These are phyloP conservation scores for Sporothrix mexicana DNA, from an alignment of 2,329 filamentous ascomycete species.

Conservation along the genomic window DNA sequence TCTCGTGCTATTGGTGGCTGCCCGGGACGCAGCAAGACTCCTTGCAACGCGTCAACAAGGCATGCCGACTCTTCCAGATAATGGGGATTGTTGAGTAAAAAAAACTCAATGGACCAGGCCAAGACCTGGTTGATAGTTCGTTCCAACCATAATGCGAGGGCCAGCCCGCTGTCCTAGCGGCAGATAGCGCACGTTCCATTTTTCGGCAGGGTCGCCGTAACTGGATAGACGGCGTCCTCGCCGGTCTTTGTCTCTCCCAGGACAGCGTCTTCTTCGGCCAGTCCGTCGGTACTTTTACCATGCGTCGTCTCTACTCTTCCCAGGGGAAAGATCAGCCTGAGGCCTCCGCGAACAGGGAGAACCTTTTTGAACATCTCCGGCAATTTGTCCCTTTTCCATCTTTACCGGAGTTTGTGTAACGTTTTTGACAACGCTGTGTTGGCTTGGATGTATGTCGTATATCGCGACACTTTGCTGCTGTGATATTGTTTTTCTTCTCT, in stretches of 20 bases:
- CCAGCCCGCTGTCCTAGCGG: constrained; percentile 9
- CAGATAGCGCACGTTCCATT: not conserved
- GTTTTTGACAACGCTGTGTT: not conserved
- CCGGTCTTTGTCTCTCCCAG: not conserved
- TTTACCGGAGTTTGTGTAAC: not conserved
- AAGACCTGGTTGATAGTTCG: no score
- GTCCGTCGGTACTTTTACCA: not conserved
- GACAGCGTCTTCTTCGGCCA: not conserved
- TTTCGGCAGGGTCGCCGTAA: not conserved
- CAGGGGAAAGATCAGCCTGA: not conserved
- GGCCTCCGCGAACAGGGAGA: not conserved
- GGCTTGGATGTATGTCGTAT: constrained; percentile 10
- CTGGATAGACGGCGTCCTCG: not conserved
- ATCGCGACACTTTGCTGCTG: not conserved
- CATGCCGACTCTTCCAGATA: no score
- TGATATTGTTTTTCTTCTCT: no score
- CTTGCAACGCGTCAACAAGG: not conserved
- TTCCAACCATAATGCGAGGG: not conserved
- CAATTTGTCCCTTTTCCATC: not conserved
- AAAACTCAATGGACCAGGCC: no score
- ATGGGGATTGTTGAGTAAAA: not conserved
- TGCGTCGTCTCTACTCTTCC: not conserved
- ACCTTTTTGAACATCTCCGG: not conserved
- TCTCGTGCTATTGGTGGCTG: not conserved
- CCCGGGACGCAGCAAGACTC: not conserved